Conservation (phyloP, 2,329 filamentous ascomycete species). For the Calonectria fujianensis region DNA sequence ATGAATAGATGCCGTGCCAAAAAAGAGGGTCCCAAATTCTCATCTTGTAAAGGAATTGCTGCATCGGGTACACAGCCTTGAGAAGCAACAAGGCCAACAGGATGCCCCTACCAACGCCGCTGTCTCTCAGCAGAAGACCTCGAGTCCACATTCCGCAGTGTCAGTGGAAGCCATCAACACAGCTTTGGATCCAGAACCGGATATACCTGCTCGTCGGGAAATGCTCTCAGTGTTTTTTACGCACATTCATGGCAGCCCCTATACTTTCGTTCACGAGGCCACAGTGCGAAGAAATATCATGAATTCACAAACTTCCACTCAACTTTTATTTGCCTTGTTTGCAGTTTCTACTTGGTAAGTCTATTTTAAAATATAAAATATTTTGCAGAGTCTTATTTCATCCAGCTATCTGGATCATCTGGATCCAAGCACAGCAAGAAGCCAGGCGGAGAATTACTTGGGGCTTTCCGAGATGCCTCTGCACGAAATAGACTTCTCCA, state of each 20-base stretch:
- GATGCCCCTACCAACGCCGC: not conserved
- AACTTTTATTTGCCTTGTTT: slow-evolving; percentile 36
- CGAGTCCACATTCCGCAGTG: not conserved
- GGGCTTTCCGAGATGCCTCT: slow-evolving; percentile 21
- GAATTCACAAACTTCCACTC: slow-evolving; percentile 25
- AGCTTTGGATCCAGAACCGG: not conserved
- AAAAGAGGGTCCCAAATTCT: slow-evolving; percentile 36
- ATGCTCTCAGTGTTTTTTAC: slow-evolving; percentile 38
- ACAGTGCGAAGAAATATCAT: slow-evolving; percentile 29
- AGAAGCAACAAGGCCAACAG: slow-evolving; percentile 25
- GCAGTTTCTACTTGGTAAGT: slow-evolving; percentile 34
- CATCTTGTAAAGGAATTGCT: slow-evolving; percentile 39
- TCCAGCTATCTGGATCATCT: not conserved
- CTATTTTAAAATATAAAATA: not conserved
- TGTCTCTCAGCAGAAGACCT: not conserved
- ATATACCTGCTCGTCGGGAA: slow-evolving; percentile 30
- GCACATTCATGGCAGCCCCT: slow-evolving; percentile 40
- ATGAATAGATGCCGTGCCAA: slow-evolving; percentile 36
- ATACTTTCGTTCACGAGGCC: slow-evolving; percentile 40
- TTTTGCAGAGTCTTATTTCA: not conserved
- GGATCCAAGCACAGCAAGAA: not conserved
- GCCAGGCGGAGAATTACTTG: slow-evolving; percentile 29
- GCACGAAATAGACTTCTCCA: slow-evolving; percentile 10
- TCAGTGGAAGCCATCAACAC: not conserved
- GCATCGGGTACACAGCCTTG: slow-evolving; percentile 38